phyloP scores from a whole-genome alignment of 495 filamentous ascomycete genomes.

The Penicillium flavigenum region DNA sequence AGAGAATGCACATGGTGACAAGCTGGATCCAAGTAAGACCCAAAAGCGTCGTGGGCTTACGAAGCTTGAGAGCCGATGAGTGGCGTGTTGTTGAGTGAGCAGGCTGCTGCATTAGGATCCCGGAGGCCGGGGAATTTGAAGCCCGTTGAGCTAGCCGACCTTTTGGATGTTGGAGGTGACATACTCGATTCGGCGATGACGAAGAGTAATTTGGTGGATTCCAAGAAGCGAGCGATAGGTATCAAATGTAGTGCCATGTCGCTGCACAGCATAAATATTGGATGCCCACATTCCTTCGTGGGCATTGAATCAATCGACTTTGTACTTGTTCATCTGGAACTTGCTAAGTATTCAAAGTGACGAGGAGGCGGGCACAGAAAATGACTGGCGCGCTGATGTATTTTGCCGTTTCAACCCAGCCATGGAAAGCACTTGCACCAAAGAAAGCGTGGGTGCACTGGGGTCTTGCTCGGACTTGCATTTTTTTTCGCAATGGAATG shows the following conservation, averaged over 20 bases:
- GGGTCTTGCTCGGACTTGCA: neutral
- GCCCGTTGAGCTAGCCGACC: constrained; percentile 34
- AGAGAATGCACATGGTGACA: constrained; percentile 39
- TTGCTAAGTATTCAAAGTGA: neutral
- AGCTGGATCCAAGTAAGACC: constrained; percentile 32
- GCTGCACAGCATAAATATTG: neutral
- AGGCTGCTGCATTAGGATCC: constrained; percentile 40
- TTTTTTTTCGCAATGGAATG: neutral
- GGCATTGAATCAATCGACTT: neutral
- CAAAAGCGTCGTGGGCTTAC: constrained; percentile 38
- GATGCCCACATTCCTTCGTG: neutral
- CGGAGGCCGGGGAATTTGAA: constrained; percentile 35
- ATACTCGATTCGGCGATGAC: neutral
- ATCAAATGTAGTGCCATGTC: neutral
- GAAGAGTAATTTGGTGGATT: neutral
- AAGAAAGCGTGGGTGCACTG: neutral
- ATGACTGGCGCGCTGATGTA: neutral
- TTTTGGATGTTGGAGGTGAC: constrained; percentile 16
- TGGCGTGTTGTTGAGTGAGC: constrained; percentile 39
- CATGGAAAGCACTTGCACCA: neutral
- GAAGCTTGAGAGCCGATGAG: constrained; percentile 35
- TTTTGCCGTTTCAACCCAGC: neutral
- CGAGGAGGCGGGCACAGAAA: neutral
- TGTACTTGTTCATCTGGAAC: neutral
- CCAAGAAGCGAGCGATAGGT: neutral